Base-by-base conservation (phyloP, 148 eudicot genomes). In the Amaranthus hypochondriacus region DNA sequence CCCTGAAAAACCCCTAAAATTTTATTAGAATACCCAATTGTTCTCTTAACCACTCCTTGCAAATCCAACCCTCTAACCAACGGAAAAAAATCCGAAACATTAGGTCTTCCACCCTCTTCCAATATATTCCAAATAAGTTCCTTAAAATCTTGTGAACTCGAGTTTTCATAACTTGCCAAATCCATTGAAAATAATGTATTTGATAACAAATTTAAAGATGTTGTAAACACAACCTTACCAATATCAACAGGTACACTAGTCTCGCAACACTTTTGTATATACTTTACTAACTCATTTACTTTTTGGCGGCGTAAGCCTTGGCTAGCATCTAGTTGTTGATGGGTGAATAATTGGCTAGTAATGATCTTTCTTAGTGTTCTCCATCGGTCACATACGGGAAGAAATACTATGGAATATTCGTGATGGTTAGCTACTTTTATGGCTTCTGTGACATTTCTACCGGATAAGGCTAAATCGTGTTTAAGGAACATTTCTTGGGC, bases 11-110 rank as follows among this genome's bases (percentile, higher is more conserved):
- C 75, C 18, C 69, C 82, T 53, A 80, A 47, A 69, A 86, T 61
- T 56, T 84, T 88, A 71, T 84, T 83, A 65, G 39, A 84, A 76
- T 78, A 81, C 67, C 80, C 82, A 43, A 48, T 74, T 46, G 74
- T 78, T 49, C 75, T 80, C 48, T 71, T 83, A 66, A 79, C 78
- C 13, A 84, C 47, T 4, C 89, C 77, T 66, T 81, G 86, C 0
- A 77, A 84, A 70, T 88, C 92, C 44, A 85, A 62, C 66, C 66
- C 61, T 21, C 73, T 68, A 12, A 88, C 62, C 15, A 62, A 15
- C 1, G 92, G 86, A 11, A 81, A 86, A 5, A 68, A 78, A 51
- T 86, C 87, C 2, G 83, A 83, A 0, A 86, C 62, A 48, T 86
- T 88, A 1, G 89, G 86, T 56, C 76, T 80, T 1, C 82, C 89